Conservation (phyloP, 2,329 filamentous ascomycete species). For the Lojkania enalia region DNA sequence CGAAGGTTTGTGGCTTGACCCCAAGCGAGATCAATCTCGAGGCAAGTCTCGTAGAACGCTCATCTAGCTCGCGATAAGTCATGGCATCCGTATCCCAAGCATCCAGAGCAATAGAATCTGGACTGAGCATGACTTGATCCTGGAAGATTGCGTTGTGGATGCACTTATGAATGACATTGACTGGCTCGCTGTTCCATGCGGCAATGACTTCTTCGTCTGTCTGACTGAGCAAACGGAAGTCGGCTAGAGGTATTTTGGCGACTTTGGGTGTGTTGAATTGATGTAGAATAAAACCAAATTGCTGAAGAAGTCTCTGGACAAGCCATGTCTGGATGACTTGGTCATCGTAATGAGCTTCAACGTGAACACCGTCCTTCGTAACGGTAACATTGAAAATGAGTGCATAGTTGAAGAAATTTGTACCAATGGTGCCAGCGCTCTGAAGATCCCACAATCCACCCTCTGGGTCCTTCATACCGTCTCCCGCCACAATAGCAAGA, state of each 20-base stretch:
- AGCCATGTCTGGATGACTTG: constrained; percentile 34
- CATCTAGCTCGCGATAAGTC: constrained; percentile 34
- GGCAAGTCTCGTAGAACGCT: constrained; percentile 30
- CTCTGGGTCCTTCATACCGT: constrained; percentile 33
- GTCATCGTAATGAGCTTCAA: constrained; percentile 37
- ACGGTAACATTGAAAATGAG: constrained; percentile 39
- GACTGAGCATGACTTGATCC: constrained; percentile 22
- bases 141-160: constrained; percentile 36
- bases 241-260: constrained; percentile 15
- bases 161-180: constrained; percentile 28
- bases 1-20: constrained; percentile 28
- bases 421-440: constrained; percentile 36
- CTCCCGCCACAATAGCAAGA: constrained; percentile 46
- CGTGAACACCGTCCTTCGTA: constrained; percentile 19
- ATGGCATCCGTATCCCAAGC: constrained; percentile 34
- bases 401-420: constrained; percentile 43
- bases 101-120: constrained; percentile 28
- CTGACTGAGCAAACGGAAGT: constrained; percentile 27
- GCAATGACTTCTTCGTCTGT: constrained; percentile 24
- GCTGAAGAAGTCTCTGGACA: constrained; percentile 29
- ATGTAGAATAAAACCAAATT: constrained; percentile 34
- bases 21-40: constrained; percentile 26
- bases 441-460: constrained; percentile 37
- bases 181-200: constrained; percentile 30
- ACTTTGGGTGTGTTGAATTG: constrained; percentile 24